Percentiles rank a stretch among this genome's conserved stretches.
These are phyloP conservation scores for Hyaloscypha bicolor DNA, from an alignment of 495 filamentous ascomycete genomes.

Conservation along the genomic window DNA sequence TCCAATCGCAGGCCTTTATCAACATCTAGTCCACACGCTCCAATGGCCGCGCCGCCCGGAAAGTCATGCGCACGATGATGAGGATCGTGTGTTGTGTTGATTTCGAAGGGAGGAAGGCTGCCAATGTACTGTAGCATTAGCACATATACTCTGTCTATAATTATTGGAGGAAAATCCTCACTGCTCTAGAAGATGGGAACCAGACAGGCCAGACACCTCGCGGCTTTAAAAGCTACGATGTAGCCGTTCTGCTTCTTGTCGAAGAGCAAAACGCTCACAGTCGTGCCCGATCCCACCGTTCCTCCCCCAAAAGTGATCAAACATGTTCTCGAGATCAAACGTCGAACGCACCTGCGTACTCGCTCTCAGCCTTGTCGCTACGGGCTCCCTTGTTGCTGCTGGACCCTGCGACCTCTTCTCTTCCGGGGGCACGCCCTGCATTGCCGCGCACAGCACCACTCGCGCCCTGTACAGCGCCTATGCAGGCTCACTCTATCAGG, in stretches of 20 bases:
- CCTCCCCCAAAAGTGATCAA: constrained; percentile 28
- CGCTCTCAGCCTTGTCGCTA: constrained; percentile 44
- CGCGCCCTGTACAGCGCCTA: constrained; percentile 57
- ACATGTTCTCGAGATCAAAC: constrained; percentile 42
- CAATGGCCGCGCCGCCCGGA: no score
- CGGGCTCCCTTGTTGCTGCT: constrained; percentile 45
- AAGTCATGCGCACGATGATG: no score
- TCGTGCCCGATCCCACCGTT: background rate
- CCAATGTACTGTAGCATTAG: no score
- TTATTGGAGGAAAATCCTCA: constrained; percentile 24
- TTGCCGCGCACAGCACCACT: constrained; percentile 62
- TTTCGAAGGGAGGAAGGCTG: no score
- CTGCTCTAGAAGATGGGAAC: constrained; percentile 12
- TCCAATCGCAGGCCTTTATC: no score
- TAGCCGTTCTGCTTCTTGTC: constrained; percentile 10
- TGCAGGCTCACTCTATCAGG: constrained; percentile 56
- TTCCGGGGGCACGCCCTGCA: constrained; percentile 53
- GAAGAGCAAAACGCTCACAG: constrained; percentile 12
- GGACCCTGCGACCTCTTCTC: constrained; percentile 60
- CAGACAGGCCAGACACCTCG: constrained; percentile 6
- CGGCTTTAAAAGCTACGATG: no score
- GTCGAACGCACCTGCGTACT: constrained; percentile 37
- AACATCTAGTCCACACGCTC: no score
- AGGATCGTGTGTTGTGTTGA: no score
- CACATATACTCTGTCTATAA: constrained; percentile 12